Evolutionary conservation across 2,329 filamentous ascomycete species (phyloP), one percentile per base, ranked within the genome.

Genomic region (Exserohilum rostratum): DNA sequence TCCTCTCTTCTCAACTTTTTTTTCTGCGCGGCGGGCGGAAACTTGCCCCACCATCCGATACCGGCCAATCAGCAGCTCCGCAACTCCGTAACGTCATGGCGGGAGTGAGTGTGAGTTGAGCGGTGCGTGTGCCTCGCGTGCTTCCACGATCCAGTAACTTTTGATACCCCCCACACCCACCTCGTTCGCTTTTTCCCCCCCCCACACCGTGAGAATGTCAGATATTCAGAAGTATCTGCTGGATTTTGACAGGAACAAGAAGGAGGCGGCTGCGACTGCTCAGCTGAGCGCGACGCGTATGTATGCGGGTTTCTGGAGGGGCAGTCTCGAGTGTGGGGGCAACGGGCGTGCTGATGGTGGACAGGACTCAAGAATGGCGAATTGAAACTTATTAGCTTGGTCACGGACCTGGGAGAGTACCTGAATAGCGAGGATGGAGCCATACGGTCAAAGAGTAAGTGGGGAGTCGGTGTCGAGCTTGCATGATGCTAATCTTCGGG

Each of bases 341-440:
- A 25, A 25, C 17, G 48, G 29, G 43, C 49, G 60, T 49, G 53
- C 38, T 50, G 53, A 54, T 43, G 51, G 61, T 67, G 61, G 45
- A 34, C 56, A 87, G 84, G 82, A 70, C 77, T 89, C 56, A 82
- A 86, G 67, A 78, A 73, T 64, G 85, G 83, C 61, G 78, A 87
- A 63, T 77, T 83, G 47, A 87, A 84, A 62, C 77, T 89, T 30
- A 79, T 89, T 51, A 81, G 83, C 49, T 75, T 88, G 45, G 83
- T 89, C 50, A 84, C 87, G 66, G 85, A 84, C 39, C 77, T 89
- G 29, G 84, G 85, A 17, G 85, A 87, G 70, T 89, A 88, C 63
- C 82, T 89, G 66, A 88, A 87, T 62, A 84, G 87, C 70, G 85
- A 88, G 65, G 85, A 89, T 74, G 78, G 79, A 18, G 78, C 80